A percentile compares a stretch with the other conserved stretches of the same genome.
These are phyloP conservation scores for Coemansia erecta DNA, from an alignment of 192 early-diverging fungal species.

Conservation along the genomic window DNA sequence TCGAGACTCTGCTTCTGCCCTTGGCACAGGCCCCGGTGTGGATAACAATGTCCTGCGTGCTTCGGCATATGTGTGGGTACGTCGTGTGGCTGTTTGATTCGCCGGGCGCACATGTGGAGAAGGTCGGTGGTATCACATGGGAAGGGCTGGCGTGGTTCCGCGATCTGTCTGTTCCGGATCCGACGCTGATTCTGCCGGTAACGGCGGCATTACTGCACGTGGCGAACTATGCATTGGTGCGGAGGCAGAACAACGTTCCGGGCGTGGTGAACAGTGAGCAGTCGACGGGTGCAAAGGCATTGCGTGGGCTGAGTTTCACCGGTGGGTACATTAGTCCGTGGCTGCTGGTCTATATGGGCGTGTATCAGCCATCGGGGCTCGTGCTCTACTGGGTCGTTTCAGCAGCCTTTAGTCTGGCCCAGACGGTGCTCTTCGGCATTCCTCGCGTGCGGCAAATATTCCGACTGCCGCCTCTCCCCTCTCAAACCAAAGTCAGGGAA, in stretches of 20 bases:
- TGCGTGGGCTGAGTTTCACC: not conserved
- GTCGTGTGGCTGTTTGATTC: slow-evolving; percentile 6
- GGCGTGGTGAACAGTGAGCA: too few species aligned
- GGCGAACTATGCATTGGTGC: slow-evolving; percentile 16
- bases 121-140: slow-evolving; percentile 22
- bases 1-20: slow-evolving; percentile 23
- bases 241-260: not conserved
- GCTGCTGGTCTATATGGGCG: slow-evolving; percentile 1
- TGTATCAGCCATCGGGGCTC: slow-evolving; percentile 20
- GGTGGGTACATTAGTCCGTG: slow-evolving; percentile 5
- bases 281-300: too few species aligned
- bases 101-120: not conserved
- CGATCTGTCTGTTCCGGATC: slow-evolving; percentile 20
- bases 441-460: slow-evolving; percentile 13
- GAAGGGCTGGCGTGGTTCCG: slow-evolving; percentile 46
- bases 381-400: slow-evolving; percentile 38
- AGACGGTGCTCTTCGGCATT: slow-evolving; percentile 22
- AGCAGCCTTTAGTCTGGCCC: slow-evolving; percentile 19
- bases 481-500: slow-evolving; percentile 6
- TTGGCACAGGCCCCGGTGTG: slow-evolving; percentile 43
- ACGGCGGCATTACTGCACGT: slow-evolving; percentile 7
- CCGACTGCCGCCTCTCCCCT: not conserved
- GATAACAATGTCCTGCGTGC: slow-evolving; percentile 27
- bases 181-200: slow-evolving; percentile 18
- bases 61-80: slow-evolving; percentile 37